phyloP scores from a whole-genome alignment of 208 protist genomes.

The Novymonas esmeraldas region DNA sequence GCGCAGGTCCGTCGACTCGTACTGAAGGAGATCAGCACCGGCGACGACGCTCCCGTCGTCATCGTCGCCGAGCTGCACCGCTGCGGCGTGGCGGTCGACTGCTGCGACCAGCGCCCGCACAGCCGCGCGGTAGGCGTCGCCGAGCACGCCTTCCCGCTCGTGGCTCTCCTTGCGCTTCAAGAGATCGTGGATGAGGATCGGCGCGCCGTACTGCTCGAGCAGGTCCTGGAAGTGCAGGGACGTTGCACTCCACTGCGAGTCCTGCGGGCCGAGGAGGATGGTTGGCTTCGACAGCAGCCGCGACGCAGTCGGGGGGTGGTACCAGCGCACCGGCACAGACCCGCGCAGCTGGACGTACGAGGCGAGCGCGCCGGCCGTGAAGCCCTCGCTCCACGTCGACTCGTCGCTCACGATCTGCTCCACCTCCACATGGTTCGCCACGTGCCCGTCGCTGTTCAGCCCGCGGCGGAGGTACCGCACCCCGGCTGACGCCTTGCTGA shows the following conservation, averaged over 20 bases:
- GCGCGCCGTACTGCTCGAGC: slow-evolving; percentile 86
- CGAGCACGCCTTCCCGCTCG: slow-evolving; percentile 82
- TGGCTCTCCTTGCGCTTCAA: slow-evolving; percentile 91
- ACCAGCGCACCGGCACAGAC: slow-evolving; percentile 87
- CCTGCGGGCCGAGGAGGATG: slow-evolving; percentile 65
- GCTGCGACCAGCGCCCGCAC: slow-evolving; percentile 64
- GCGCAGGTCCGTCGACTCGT: slow-evolving; percentile 87
- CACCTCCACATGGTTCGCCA: slow-evolving; percentile 90
- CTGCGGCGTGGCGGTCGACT: slow-evolving; percentile 1
- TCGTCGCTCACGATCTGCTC: slow-evolving; percentile 89
- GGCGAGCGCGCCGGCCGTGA: slow-evolving; percentile 43
- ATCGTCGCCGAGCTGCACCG: too few relatives aligned
- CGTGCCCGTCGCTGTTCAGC: slow-evolving; percentile 78
- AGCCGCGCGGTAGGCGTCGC: slow-evolving; percentile 64
- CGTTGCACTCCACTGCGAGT: slow-evolving; percentile 57
- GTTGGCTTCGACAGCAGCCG: slow-evolving; percentile 80
- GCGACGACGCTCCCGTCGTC: neutral
- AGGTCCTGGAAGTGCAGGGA: slow-evolving; percentile 94
- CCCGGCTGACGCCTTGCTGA: slow-evolving; percentile 92
- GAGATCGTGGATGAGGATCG: slow-evolving; percentile 93
- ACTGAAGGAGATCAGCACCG: slow-evolving; percentile 58
- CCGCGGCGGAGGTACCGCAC: slow-evolving; percentile 96
- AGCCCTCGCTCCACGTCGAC: slow-evolving; percentile 25
- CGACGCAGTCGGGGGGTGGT: slow-evolving; percentile 56
- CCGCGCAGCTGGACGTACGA: slow-evolving; percentile 88